Base-by-base conservation (phyloP, 2,329 filamentous ascomycete genomes). In the Colletotrichum tofieldiae region DNA sequence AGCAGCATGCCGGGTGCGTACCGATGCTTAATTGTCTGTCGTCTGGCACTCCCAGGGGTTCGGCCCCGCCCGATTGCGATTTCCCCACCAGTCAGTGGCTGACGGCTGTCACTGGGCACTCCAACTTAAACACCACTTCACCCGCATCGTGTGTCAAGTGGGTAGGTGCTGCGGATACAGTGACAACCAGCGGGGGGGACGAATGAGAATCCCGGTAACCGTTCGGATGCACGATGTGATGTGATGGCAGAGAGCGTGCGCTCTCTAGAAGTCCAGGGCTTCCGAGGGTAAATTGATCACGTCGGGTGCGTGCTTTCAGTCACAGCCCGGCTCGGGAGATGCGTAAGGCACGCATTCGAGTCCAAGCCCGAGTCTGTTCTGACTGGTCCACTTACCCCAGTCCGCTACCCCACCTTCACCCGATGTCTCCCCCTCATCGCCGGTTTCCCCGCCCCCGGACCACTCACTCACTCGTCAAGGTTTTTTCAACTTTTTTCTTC, bases 51-150 rank as follows among this genome's bases (percentile, higher is more conserved):
- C 26, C 43, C 52, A 39, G 39, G 54, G 54, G 29, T 26, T 26
- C 23, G 43, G 64, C 65, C 58, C 69, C 69, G 51, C 65, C 58
- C 29, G 43, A 71, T 59, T 71, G 65, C 45, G 51, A 63, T 71
- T 70, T 71, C 69, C 69, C 69, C 69, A 71, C 69, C 69, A 71
- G 65, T 71, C 51, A 67, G 18, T 68, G 69, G 65, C 54, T 58
- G 65, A 71, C 64, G 68, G 49, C 49, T 62, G 68, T 67, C 63
- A 43, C 32, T 66, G 68, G 55, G 55, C 54, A 67, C 45, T 67
- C 52, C 23, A 67, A 67, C 45, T 32, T 61, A 54, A 64, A 64
- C 49, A 64, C 41, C 32, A 52, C 60, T 29, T 52, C 45, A 62
- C 59, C 59, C 45, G 45, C 29, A 49, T 35, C 45, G 43, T 35